These are phyloP conservation scores for Penicillium janthinellum DNA, from an alignment of 2,329 filamentous ascomycete species.

Conservation along the genomic window DNA sequence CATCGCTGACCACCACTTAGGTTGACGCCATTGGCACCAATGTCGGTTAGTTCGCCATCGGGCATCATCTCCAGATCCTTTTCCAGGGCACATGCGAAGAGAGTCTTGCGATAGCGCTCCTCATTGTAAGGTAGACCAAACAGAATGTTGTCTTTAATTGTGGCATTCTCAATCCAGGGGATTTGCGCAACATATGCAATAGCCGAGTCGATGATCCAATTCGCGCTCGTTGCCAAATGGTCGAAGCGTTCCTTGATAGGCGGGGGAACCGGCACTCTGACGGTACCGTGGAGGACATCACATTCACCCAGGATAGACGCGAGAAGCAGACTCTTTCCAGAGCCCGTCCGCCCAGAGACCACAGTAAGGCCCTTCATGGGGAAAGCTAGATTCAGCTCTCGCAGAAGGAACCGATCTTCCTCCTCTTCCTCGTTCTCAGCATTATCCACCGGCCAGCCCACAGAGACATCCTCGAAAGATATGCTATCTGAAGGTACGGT, in stretches of 20 bases:
- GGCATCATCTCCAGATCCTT: conserved; percentile 76
- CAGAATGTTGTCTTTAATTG: conserved; percentile 74
- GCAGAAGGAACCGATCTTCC: conserved; percentile 66
- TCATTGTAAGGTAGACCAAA: conserved; percentile 73
- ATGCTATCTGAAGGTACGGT: conserved; percentile 62
- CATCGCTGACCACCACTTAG: conserved; percentile 82
- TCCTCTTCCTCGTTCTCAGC: conserved; percentile 47
- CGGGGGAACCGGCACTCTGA: conserved; percentile 51
- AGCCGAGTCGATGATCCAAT: conserved; percentile 43
- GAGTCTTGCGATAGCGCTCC: conserved; percentile 69
- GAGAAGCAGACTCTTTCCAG: conserved; percentile 75
- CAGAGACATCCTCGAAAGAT: conserved; percentile 65
- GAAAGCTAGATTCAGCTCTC: conserved; percentile 66
- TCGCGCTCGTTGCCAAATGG: conserved; percentile 65
- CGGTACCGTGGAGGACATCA: conserved; percentile 65
- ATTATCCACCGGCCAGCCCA: conserved; percentile 75
- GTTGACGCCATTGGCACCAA: conserved; percentile 83
- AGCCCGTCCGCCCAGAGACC: conserved; percentile 75
- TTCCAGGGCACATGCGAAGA: conserved; percentile 71
- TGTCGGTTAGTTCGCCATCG: conserved; percentile 77
- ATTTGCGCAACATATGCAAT: conserved; percentile 78
- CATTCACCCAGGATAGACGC: conserved; percentile 74
- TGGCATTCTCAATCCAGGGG: conserved; percentile 83
- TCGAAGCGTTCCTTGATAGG: conserved; percentile 54
- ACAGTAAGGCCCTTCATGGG: conserved; percentile 70